phyloP scores from a whole-genome alignment of 139 green algal genomes.

The Parachlorella kessleri region DNA sequence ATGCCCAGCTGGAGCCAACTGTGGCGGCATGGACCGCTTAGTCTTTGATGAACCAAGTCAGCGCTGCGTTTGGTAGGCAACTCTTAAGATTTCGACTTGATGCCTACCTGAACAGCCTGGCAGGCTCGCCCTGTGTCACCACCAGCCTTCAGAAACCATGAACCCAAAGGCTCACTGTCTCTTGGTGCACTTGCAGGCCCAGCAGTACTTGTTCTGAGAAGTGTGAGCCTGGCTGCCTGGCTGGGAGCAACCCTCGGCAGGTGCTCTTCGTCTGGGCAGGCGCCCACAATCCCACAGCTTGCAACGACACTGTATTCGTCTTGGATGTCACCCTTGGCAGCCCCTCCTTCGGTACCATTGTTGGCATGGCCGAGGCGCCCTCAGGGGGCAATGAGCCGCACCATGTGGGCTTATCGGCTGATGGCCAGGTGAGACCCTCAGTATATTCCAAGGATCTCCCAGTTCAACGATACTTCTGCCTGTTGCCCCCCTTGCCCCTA shows the following conservation, averaged over 20 bases:
- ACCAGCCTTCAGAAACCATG: neutral
- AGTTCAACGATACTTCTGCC: neutral
- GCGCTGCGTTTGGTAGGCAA: neutral
- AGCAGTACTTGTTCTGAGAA: neutral
- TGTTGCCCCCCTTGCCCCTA: neutral
- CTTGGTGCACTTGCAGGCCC: neutral
- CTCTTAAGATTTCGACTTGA: neutral
- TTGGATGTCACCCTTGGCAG: neutral
- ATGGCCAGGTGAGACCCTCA: neutral
- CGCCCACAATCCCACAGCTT: neutral
- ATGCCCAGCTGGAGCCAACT: too few species aligned
- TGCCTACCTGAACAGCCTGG: neutral
- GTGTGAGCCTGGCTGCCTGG: neutral
- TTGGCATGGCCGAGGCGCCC: neutral
- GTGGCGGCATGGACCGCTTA: neutral
- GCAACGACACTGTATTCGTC: slow-evolving; percentile 2
- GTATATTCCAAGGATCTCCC: too few species aligned
- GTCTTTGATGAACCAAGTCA: neutral
- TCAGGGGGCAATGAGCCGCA: neutral
- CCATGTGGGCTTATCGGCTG: neutral
- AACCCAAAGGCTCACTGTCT: neutral
- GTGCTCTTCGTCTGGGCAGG: neutral
- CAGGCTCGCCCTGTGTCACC: neutral
- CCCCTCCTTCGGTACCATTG: neutral
- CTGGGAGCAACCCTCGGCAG: neutral